Evolutionary conservation across 164 flowering plant genomes (phyloP).

Genomic region (Aristolochia contorta): DNA sequence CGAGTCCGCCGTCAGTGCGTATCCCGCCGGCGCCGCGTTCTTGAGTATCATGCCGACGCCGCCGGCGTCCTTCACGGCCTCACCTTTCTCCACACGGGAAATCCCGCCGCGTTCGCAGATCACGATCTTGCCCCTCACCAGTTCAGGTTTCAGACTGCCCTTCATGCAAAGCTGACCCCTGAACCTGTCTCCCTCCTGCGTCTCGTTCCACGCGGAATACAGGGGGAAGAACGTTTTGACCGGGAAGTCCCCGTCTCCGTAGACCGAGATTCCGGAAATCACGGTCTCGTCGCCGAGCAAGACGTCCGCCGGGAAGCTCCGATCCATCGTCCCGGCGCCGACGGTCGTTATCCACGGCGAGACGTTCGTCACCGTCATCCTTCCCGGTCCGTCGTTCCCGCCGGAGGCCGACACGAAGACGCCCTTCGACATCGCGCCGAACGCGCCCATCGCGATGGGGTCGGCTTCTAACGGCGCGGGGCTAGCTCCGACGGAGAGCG

Average conservation of each 20-base stretch:
- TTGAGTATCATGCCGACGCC: slow-evolving; percentile 40
- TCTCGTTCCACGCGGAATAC: slow-evolving; percentile 18
- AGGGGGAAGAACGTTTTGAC: slow-evolving; percentile 16
- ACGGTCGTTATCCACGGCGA: slow-evolving; percentile 62
- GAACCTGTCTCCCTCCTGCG: slow-evolving; percentile 1
- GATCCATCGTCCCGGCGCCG: slow-evolving; percentile 49
- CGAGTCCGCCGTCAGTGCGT: slow-evolving; percentile 33
- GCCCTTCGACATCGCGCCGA: slow-evolving; percentile 32
- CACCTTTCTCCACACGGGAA: slow-evolving; percentile 24
- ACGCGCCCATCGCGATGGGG: slow-evolving; percentile 20
- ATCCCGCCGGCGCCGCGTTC: slow-evolving; percentile 20
- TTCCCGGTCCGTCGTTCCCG: slow-evolving; percentile 36
- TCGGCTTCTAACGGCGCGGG: slow-evolving; percentile 9
- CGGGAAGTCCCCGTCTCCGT: slow-evolving; percentile 18
- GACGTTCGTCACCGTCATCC: slow-evolving; percentile 19
- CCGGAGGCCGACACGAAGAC: slow-evolving; percentile 40
- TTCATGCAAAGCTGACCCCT: slow-evolving; percentile 22
- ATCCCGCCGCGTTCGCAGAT: slow-evolving; percentile 32
- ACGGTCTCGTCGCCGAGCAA: slow-evolving; percentile 24
- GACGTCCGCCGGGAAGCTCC: slow-evolving; percentile 38
- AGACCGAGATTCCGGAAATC: slow-evolving; percentile 35
- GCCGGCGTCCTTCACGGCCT: slow-evolving; percentile 32
- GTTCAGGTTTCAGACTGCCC: slow-evolving; percentile 21
- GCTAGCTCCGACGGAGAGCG: slow-evolving; percentile 27
- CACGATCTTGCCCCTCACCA: slow-evolving; percentile 40